Base-by-base conservation (phyloP, 352 stramenopile species). In the Globisporangium barbulae region DNA sequence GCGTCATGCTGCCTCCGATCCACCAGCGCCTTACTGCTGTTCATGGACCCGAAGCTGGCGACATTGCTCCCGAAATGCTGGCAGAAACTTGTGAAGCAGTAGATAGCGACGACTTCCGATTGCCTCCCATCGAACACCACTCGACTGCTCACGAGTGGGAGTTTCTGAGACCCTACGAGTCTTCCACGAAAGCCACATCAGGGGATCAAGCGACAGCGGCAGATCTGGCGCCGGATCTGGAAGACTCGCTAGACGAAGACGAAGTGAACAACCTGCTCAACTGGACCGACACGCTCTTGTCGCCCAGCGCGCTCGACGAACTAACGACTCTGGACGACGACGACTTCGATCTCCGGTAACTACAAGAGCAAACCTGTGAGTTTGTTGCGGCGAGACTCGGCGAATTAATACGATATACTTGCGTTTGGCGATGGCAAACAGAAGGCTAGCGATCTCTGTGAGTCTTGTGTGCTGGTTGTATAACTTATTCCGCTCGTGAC, bases 171-270 rank as follows among this genome's bases (percentile, higher is more conserved):
- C 59, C 64, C 22, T 72, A 64, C 33, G 64, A 65, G 12, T 53
- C 59, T 48, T 31, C 59, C 10, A 30, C 28, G 25, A 10, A 47
- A 54, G 13, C 56, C 61, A 12, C 48, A 52, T 55, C 68, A 47
- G 58, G 68, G 44, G 39, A 56, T 19, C 52, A 25, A 15, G 45
- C 47, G 33, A 48, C 50, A 21, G 21, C 30, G 10, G 21, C 52
- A 30, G 19, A 13, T 31, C 55, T 19, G 22, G 60, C n/a, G 15
- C 31, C 39, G 4, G 69, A 87, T 30, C 52, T 86, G 7, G 84
- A 94, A 3, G 81, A 87, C 31, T 92, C 82, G 13, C 59, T 94
- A 10, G 79, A 92, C 44, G 81, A 93, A 74, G 81, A 91, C 19
- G 83, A 83, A 59, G 70, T 93, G 15, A 93, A 93, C 56, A 76